Base-by-base conservation (phyloP, 805 yeast genomes). In the Wickerhamiella kurtzmanii region DNA sequence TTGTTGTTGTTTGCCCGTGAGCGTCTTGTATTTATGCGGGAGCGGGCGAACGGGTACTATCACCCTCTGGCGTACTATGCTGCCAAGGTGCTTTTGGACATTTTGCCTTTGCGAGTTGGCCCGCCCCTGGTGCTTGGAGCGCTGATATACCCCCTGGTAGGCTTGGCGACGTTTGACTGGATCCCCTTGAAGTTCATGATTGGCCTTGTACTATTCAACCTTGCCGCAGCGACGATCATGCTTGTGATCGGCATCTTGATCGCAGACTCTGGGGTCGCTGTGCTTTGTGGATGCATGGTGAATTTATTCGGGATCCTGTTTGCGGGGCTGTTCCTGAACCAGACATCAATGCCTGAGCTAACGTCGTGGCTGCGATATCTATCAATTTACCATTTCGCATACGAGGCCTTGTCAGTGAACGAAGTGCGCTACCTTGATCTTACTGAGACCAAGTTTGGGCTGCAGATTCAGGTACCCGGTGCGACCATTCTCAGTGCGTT, bases 401-500 rank as follows among this genome's bases (percentile, higher is more conserved):
- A 89, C 61, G 98, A 92, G 61, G 85, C 96, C 0, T 68, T 92
- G 53, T 73, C 87, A 2, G 88, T 92, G 47, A 92, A 92, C 63
- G 98, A 92, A 61, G 97, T 89, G 8, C 82, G 80, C 58, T 83
- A 85, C 35, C 71, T 92, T 60, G 79, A 85, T 13, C 70, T 92
- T 56, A 77, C 76, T 52, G 98, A 92, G 61, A 80, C 77, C 60
- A 92, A 92, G 64, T 89, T 81, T 59, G 98, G 98, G 0, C 72
- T 92, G 39, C 82, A 88, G 41, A 89, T 92, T 56, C 95, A 87
- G 63, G 94, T 92, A 15, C 98, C 98, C 0, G 98, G 98, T 9
- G 97, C 98, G 2, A 94, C 95, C 1, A 92, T 92, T 47, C 71
- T 92, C 55, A 83, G 94, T 55, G 86, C 97, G 0, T 92, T 92